Evolutionary conservation across 441 rosid species (phyloP).

Genomic region (Populus tomentosa): DNA sequence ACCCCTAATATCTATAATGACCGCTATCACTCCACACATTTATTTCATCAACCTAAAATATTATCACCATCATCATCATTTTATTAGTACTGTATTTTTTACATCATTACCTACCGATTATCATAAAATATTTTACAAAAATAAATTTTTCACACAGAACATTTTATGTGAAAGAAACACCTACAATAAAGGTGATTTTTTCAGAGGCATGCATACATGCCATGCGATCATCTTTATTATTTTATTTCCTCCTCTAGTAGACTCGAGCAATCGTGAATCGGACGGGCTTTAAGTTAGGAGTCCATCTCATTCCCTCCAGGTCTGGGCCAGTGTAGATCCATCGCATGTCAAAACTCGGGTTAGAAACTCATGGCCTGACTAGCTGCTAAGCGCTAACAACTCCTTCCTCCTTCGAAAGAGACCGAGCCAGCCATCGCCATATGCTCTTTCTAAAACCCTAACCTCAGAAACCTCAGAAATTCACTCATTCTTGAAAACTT

Average conservation of each 20-base stretch:
- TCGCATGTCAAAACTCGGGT: not conserved
- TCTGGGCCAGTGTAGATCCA: not conserved
- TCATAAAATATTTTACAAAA: no score
- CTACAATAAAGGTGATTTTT: no score
- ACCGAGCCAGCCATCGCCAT: not conserved
- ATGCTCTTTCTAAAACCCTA: slow-evolving; percentile 10
- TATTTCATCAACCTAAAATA: not conserved
- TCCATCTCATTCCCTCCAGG: not conserved
- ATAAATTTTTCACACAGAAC: no score
- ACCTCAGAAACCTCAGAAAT: not conserved
- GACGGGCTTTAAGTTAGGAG: not conserved
- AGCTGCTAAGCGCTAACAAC: not conserved
- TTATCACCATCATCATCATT: no score
- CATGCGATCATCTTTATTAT: no score
- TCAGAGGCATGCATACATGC: no score
- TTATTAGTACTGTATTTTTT: no score
- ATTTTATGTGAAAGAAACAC: no score
- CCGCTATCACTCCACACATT: not conserved
- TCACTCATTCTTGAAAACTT: not conserved
- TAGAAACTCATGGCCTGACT: not conserved
- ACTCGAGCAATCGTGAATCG: not conserved
- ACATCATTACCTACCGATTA: no score
- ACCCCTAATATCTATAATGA: no score
- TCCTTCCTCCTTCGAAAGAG: not conserved
- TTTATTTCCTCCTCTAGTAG: no score